phyloP scores from a whole-genome alignment of 305 asterid species.

The Andrographis paniculata region DNA sequence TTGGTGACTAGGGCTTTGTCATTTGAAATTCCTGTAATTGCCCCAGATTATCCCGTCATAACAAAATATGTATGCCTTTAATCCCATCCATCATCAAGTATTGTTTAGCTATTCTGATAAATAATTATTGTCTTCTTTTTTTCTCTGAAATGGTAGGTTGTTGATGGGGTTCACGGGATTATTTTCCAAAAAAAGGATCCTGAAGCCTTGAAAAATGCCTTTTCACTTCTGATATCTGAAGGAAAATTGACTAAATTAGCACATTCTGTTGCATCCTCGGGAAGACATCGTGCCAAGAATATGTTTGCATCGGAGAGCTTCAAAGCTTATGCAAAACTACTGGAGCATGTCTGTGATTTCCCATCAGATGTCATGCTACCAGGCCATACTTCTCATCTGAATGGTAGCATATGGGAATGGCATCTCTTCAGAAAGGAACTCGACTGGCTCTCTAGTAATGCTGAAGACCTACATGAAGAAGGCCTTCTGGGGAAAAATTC shows the following conservation, averaged over 20 bases:
- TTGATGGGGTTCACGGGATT: constrained; percentile 81
- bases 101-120: constrained; percentile 16
- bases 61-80: constrained; percentile 53
- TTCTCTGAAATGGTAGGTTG: constrained; percentile 44
- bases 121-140: constrained; percentile 17
- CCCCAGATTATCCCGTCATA: constrained; percentile 66
- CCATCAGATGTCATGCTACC: constrained; percentile 88
- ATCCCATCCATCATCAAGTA: constrained; percentile 17
- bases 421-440: constrained; percentile 41
- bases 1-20: constrained; percentile 84
- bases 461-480: constrained; percentile 23
- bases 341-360: constrained; percentile 66
- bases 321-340: constrained; percentile 48
- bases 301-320: constrained; percentile 82
- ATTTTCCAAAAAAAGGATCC: constrained; percentile 51
- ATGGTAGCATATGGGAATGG: constrained; percentile 72
- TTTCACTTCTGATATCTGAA: constrained; percentile 56
- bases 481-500: constrained; percentile 37
- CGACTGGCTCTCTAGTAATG: constrained; percentile 32
- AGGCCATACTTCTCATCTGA: constrained; percentile 47
- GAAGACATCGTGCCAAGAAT: constrained; percentile 68
- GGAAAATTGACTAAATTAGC: constrained; percentile 62
- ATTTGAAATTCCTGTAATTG: constrained; percentile 75
- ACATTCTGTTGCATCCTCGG: constrained; percentile 62
- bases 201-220: constrained; percentile 51